Evolutionary conservation across 108 stramenopile species (phyloP).

Genomic region (Conticribra guillardii): DNA sequence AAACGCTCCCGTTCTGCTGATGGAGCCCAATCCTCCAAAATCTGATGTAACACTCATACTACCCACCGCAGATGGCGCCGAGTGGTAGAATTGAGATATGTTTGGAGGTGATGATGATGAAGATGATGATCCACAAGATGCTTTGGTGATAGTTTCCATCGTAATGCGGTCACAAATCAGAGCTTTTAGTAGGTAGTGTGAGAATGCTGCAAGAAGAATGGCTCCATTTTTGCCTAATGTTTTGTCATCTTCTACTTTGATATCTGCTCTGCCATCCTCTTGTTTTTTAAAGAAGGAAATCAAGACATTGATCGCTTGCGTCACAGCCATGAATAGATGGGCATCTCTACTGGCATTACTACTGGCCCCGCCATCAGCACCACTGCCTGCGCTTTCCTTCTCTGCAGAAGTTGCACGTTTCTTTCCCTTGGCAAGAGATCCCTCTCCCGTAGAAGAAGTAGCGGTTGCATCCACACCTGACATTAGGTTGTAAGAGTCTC

Average conservation of each 20-base stretch:
- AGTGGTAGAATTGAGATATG: not conserved
- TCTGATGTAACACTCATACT: no score
- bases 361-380: not conserved
- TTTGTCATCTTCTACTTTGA: not conserved
- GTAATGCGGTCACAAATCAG: conserved; percentile 34
- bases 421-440: not conserved
- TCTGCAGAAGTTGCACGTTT: not conserved
- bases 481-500: not conserved
- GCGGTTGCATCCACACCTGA: not conserved
- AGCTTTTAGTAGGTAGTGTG: conserved; percentile 16
- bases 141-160: conserved; percentile 43
- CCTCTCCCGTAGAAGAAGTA: not conserved
- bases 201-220: conserved; percentile 30
- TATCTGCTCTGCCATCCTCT: not conserved
- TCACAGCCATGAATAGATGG: conserved; percentile 40
- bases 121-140: conserved; percentile 9
- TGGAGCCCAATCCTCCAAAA: no score
- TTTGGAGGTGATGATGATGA: not conserved
- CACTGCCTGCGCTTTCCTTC: not conserved
- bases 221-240: no score
- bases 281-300: conserved; percentile 13
- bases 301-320: conserved; percentile 42
- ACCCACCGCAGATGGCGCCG: no score
- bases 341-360: conserved; percentile 21
- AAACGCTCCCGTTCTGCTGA: no score